Evolutionary conservation across 768 basidiomycete genomes (phyloP), one percentile per base, ranked within the genome.

Genomic region (Trametes maxima): DNA sequence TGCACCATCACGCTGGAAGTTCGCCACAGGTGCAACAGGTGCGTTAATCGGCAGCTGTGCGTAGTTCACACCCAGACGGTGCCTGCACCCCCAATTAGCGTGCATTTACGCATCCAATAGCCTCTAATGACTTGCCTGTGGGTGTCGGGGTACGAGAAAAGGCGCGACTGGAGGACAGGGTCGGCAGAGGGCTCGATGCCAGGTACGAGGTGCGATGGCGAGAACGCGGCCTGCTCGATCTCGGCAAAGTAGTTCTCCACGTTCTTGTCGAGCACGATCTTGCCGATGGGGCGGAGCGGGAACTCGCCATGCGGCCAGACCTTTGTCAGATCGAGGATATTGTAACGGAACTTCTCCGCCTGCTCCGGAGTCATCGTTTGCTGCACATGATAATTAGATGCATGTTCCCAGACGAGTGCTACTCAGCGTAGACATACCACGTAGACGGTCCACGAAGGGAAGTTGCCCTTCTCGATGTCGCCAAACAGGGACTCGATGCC

Each of bases 321-420:
- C 74, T 95, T 95, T 64, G 94, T 96, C 50, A 95, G 79, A 74
- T 95, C 94, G 64, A 94, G 85, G 57, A 95, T 80, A 75, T 94
- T 96, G 85, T 92, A 91, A 48, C 88, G 86, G 85, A 90, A 93
- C 40, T 82, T 81, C 79, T 95, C 91, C 14, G 95, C 95, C 79
- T 98, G 90, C 71, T 91, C 83, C 1, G 89, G 80, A 0, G 94
- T 94, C 94, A 97, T 96, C 16, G 88, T 93, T 89, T 98, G 95
- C 79, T 90, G 68, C 57, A 60, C 10, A 14, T 10, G 6, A 10
- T 1, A 11, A 48, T 0, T 25, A 47, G 19, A 19, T 39, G 61
- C 54, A 22, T 63, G 21, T 28, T 6, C 25, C 37, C 2, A 24
- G 17, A 21, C 21, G 22, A 37, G 17, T 14, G 33, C 28, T 14